Percentiles rank a stretch among this genome's conserved stretches.
Conservation (phyloP, 2,329 filamentous ascomycete genomes). For the Paecilomyces variotii region DNA sequence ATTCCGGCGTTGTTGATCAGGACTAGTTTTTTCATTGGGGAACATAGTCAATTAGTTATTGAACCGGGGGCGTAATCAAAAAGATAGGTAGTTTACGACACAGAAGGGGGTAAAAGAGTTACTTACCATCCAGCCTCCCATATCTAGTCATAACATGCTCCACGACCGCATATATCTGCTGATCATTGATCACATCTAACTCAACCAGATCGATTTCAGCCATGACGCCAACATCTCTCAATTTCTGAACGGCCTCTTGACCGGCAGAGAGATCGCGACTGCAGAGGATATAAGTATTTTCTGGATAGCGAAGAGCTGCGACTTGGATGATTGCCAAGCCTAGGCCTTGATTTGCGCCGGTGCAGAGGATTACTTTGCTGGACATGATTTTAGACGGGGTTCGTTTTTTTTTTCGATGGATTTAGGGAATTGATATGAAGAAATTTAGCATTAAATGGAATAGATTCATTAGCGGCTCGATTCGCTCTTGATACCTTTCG, state of each 20-base stretch:
- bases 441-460: too few species aligned
- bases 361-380: slow-evolving; percentile 21
- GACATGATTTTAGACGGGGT: background rate
- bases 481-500: too few species aligned
- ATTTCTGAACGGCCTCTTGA: slow-evolving; percentile 16
- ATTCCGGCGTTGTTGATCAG: slow-evolving; percentile 36
- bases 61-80: background rate
- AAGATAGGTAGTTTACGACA: background rate
- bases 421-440: too few species aligned
- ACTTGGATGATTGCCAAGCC: slow-evolving; percentile 25
- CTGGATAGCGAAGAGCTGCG: slow-evolving; percentile 14
- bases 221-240: slow-evolving; percentile 10
- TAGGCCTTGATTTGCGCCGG: slow-evolving; percentile 28
- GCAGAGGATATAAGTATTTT: slow-evolving; percentile 22
- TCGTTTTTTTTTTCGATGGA: background rate
- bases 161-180: slow-evolving; percentile 13
- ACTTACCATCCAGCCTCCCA: slow-evolving; percentile 18
- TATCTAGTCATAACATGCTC: slow-evolving; percentile 12
- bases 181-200: slow-evolving; percentile 21
- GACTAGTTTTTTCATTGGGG: slow-evolving; percentile 11
- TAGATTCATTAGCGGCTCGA: too few species aligned
- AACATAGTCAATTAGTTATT: background rate
- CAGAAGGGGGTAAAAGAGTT: background rate
- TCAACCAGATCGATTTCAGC: slow-evolving; percentile 15
- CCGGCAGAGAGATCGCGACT: slow-evolving; percentile 16